Conservation (phyloP, 1,284 basidiomycete genomes). For the Marasmius tenuissimus region DNA sequence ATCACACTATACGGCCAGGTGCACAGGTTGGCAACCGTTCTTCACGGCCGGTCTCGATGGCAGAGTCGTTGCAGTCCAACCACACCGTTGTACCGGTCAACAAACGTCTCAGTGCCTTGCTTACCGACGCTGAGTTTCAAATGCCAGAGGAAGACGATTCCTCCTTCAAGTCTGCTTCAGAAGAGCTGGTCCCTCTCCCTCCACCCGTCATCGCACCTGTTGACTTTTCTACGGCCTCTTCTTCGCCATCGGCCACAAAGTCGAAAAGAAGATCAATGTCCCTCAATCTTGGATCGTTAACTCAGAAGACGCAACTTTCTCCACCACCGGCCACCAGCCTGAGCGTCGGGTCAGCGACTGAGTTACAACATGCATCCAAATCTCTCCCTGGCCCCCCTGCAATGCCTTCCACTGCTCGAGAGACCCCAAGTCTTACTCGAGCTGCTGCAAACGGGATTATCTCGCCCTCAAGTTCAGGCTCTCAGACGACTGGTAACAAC, state of each 20-base stretch:
- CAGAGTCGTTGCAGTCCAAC: constrained; percentile 69
- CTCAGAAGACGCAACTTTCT: constrained; percentile 17
- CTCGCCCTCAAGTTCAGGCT: constrained; percentile 33
- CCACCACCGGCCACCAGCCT: constrained; percentile 8
- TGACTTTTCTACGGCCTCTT: constrained; percentile 21
- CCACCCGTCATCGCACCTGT: constrained; percentile 23
- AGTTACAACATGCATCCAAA: constrained; percentile 29
- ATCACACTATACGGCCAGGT: constrained; percentile 64
- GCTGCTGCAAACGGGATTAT: constrained; percentile 44
- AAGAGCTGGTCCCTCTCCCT: constrained; percentile 16
- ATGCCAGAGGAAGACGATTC: constrained; percentile 51
- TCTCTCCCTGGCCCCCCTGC: constrained; percentile 30
- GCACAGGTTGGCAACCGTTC: constrained; percentile 44
- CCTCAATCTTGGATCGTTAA: constrained; percentile 42
- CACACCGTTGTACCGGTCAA: constrained; percentile 64
- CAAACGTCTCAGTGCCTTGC: constrained; percentile 65
- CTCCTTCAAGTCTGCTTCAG: constrained; percentile 14
- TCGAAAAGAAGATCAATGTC: constrained; percentile 62
- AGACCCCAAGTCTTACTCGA: constrained; percentile 38
- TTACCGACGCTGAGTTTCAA: constrained; percentile 62
- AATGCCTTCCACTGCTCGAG: constrained; percentile 24
- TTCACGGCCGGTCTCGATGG: constrained; percentile 72
- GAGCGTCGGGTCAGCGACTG: constrained; percentile 21
- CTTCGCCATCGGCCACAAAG: not conserved
- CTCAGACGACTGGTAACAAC: constrained; percentile 38